Conservation (phyloP, 768 basidiomycete genomes). For the Plicaturopsis crispa region DNA sequence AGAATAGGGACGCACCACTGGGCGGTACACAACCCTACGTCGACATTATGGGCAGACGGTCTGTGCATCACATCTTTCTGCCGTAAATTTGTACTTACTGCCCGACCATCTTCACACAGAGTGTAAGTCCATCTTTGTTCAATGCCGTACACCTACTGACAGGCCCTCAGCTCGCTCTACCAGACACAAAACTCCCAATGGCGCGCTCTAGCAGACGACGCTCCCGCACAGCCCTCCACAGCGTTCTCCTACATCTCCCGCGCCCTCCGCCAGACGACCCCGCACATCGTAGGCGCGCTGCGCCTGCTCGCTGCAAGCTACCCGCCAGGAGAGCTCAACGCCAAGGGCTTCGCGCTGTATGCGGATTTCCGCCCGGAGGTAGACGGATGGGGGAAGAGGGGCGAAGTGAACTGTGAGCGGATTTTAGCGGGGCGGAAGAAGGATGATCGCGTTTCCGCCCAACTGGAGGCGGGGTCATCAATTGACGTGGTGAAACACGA, state of each 20-base stretch:
- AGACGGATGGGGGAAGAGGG: constrained; percentile 79
- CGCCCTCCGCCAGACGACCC: constrained; percentile 72
- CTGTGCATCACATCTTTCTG: too few relatives aligned
- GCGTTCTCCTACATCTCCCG: constrained; percentile 82
- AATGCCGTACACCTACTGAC: constrained; percentile 1
- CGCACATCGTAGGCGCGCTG: constrained; percentile 71
- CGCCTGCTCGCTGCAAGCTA: constrained; percentile 61
- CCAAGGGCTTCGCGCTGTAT: constrained; percentile 72
- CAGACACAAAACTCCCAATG: constrained; percentile 63
- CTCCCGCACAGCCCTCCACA: constrained; percentile 60
- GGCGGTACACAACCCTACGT: constrained; percentile 74
- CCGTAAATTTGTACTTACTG: neutral
- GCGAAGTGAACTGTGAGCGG: constrained; percentile 59
- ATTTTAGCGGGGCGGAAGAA: constrained; percentile 56
- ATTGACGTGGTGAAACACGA: constrained; percentile 7
- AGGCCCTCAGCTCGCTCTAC: constrained; percentile 61
- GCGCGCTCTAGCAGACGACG: constrained; percentile 73
- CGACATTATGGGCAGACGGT: constrained; percentile 78
- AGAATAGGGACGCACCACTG: constrained; percentile 44
- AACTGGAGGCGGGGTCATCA: constrained; percentile 3
- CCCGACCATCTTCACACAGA: constrained; percentile 12
- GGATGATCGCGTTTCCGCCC: too few relatives aligned
- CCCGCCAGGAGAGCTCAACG: constrained; percentile 48
- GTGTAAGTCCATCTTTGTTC: constrained; percentile 27
- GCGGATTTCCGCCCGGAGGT: constrained; percentile 80